Evolutionary conservation across 306 rosid genomes (phyloP).

Genomic region (Psophocarpus tetragonolobus): DNA sequence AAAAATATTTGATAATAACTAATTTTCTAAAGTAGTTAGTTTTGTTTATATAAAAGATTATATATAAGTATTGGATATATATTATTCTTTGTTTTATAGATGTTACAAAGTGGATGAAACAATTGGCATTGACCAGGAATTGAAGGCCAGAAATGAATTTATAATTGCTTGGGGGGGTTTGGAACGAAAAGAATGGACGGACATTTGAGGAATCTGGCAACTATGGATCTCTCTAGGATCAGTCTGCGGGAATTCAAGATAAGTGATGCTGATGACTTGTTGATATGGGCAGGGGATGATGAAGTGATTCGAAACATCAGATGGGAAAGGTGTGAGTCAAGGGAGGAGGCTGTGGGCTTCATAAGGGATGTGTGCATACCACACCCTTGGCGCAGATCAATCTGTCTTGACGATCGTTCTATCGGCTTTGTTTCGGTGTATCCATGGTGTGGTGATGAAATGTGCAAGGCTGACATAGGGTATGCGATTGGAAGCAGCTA

Average conservation of each 20-base stretch:
- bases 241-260: conserved; percentile 54
- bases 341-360: conserved; percentile 55
- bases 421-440: conserved; percentile 47
- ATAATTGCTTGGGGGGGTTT: too few species aligned
- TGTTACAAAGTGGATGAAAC: too few species aligned
- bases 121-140: too few species aligned
- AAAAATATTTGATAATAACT: too few species aligned
- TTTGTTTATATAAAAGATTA: too few species aligned
- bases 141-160: background rate
- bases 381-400: conserved; percentile 63
- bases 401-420: conserved; percentile 53
- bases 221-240: conserved; percentile 29
- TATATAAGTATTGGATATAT: too few species aligned
- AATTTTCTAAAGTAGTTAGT: too few species aligned
- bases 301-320: conserved; percentile 37
- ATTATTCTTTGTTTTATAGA: too few species aligned
- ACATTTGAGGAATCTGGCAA: conserved; percentile 22
- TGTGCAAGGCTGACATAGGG: conserved; percentile 57
- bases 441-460: conserved; percentile 46
- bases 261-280: conserved; percentile 55
- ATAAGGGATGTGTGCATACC: conserved; percentile 64
- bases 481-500: conserved; percentile 41
- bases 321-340: conserved; percentile 43
- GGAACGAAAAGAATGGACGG: too few species aligned
- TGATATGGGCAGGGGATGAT: conserved; percentile 65